Conservation (phyloP, 352 stramenopile genomes). For the Phytophthora pini region DNA sequence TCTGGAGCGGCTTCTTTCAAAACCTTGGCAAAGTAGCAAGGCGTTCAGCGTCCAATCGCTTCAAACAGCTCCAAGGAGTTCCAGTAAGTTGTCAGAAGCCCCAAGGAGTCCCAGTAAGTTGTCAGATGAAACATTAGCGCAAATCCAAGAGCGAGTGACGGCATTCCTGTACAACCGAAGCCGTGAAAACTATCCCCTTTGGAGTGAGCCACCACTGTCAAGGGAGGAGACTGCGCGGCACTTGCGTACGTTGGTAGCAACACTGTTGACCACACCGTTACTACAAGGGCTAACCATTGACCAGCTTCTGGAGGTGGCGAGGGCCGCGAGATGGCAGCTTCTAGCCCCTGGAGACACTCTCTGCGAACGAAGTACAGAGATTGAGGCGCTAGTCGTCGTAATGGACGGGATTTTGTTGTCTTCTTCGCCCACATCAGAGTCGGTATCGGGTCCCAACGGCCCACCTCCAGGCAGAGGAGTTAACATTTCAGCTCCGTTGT, state of each 20-base stretch:
- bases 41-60: conserved; percentile 16
- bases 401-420: conserved; percentile 43
- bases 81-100: conserved; percentile 27
- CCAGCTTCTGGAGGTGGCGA: conserved; percentile 61
- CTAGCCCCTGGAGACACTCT: conserved; percentile 26
- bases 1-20: conserved; percentile 51
- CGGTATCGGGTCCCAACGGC: neutral
- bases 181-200: conserved; percentile 67
- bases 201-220: conserved; percentile 52
- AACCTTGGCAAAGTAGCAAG: conserved; percentile 29
- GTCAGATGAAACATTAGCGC: conserved; percentile 38
- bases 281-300: conserved; percentile 52
- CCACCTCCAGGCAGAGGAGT: neutral
- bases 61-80: conserved; percentile 8
- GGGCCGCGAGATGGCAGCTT: conserved; percentile 44
- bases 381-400: conserved; percentile 50
- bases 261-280: conserved; percentile 37
- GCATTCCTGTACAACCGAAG: conserved; percentile 61
- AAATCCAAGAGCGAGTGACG: conserved; percentile 64
- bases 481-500: conserved; percentile 20
- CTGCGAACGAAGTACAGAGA: conserved; percentile 33
- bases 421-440: neutral
- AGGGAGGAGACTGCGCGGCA: conserved; percentile 60
- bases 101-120: conserved; percentile 17
- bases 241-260: conserved; percentile 42